Conservation (phyloP, 805 yeast genomes). For the Lipomyces orientalis region DNA sequence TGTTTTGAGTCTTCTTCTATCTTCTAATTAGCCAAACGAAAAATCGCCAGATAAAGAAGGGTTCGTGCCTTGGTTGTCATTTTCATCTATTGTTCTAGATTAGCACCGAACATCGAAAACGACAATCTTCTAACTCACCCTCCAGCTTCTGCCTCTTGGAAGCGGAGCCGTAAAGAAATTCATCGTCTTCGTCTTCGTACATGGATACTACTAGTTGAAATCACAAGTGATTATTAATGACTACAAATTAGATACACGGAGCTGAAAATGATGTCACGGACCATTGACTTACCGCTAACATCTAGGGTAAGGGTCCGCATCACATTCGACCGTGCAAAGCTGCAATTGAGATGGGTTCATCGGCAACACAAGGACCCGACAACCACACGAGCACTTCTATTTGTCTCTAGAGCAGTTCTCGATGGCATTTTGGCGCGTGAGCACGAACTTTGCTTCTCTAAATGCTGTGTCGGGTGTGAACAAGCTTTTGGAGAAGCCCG, state of each 20-base stretch:
- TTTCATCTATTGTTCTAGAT: neutral
- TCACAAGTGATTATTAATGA: neutral
- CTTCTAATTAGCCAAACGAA: neutral
- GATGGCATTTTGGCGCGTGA: constrained; percentile 67
- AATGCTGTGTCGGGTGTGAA: constrained; percentile 50
- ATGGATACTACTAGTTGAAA: neutral
- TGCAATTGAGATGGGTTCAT: neutral
- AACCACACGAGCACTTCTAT: neutral
- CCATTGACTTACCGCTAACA: neutral
- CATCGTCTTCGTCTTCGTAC: constrained; percentile 67
- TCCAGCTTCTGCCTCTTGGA: constrained; percentile 44
- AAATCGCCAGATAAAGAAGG: neutral
- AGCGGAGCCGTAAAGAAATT: constrained; percentile 62
- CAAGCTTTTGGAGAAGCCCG: constrained; percentile 53
- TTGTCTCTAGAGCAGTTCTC: neutral
- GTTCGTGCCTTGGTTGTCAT: neutral
- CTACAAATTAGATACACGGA: neutral
- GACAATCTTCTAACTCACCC: constrained; percentile 15
- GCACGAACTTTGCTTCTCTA: constrained; percentile 49
- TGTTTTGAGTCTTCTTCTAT: neutral
- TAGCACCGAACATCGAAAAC: neutral
- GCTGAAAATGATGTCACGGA: neutral
- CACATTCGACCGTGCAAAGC: neutral
- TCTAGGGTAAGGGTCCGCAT: neutral
- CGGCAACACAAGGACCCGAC: neutral